Conservation (phyloP, 768 basidiomycete genomes). For the Termitomyces sp. region DNA sequence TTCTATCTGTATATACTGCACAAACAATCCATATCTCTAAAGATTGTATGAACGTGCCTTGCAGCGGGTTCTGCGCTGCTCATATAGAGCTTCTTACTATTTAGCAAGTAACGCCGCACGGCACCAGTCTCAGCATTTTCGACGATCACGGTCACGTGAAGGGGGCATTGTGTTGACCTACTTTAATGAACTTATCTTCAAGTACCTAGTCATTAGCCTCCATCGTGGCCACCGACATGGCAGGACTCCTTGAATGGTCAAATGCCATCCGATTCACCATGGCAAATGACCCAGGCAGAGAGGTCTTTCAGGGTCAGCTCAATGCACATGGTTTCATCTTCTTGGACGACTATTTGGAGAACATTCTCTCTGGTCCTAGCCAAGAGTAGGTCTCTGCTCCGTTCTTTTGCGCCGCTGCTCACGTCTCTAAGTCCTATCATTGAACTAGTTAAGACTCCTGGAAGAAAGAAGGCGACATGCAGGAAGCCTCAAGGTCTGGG, state of each 20-base stretch:
- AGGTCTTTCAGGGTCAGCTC: constrained; percentile 69
- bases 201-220: too few relatives aligned
- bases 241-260: constrained; percentile 68
- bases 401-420: not conserved
- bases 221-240: constrained; percentile 7
- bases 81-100: too few relatives aligned
- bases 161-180: constrained; percentile 5
- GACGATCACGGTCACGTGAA: constrained; percentile 15
- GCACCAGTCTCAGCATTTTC: too few relatives aligned
- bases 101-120: too few relatives aligned
- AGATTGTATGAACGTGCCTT: too few relatives aligned
- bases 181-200: too few relatives aligned
- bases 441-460: constrained; percentile 82
- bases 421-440: constrained; percentile 54
- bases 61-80: too few relatives aligned
- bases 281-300: constrained; percentile 68
- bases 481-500: constrained; percentile 43
- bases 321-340: constrained; percentile 76
- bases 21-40: too few relatives aligned
- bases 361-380: constrained; percentile 62
- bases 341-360: constrained; percentile 74
- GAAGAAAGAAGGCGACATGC: constrained; percentile 58
- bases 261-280: constrained; percentile 64
- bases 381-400: constrained; percentile 49
- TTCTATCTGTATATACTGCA: too few relatives aligned